phyloP scores from a whole-genome alignment of 768 basidiomycete species.

The Piloderma croceum region DNA sequence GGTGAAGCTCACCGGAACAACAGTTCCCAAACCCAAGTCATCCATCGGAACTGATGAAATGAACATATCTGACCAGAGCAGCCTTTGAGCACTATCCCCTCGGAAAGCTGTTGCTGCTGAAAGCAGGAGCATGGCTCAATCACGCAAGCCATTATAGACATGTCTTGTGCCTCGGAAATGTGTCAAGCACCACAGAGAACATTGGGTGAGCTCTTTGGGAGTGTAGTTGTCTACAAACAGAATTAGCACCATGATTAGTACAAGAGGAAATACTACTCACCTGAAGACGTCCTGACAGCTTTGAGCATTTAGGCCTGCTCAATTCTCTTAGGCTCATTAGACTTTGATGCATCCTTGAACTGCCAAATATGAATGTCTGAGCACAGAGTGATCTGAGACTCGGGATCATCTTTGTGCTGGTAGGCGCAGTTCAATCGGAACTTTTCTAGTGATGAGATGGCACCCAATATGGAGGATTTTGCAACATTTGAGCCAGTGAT shows the following conservation, averaged over 20 bases:
- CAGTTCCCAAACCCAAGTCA: not conserved
- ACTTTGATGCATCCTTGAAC: conserved; percentile 7
- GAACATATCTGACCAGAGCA: conserved; percentile 15
- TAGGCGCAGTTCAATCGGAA: conserved; percentile 6
- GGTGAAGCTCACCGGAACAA: not conserved
- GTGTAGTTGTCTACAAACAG: not conserved
- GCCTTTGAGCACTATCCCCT: conserved; percentile 13
- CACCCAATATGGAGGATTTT: too few species aligned
- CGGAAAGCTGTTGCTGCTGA: conserved; percentile 19
- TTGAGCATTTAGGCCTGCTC: conserved; percentile 10
- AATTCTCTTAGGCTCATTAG: conserved; percentile 6
- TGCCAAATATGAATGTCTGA: conserved; percentile 6
- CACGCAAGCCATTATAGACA: too few species aligned
- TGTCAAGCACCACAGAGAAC: too few species aligned
- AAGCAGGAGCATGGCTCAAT: conserved; percentile 18
- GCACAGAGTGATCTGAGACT: conserved; percentile 6
- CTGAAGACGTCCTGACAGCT: conserved; percentile 7
- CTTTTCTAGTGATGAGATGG: too few species aligned
- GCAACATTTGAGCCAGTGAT: too few species aligned
- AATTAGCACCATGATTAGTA: not conserved
- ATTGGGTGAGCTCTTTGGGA: not conserved
- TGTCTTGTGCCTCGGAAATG: too few species aligned
- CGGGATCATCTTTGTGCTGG: conserved; percentile 2
- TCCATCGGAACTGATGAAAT: conserved; percentile 5
- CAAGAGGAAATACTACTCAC: conserved; percentile 3